These are phyloP conservation scores for Paraglomus occultum DNA, from an alignment of 192 early-diverging fungal genomes.

Conservation along the genomic window DNA sequence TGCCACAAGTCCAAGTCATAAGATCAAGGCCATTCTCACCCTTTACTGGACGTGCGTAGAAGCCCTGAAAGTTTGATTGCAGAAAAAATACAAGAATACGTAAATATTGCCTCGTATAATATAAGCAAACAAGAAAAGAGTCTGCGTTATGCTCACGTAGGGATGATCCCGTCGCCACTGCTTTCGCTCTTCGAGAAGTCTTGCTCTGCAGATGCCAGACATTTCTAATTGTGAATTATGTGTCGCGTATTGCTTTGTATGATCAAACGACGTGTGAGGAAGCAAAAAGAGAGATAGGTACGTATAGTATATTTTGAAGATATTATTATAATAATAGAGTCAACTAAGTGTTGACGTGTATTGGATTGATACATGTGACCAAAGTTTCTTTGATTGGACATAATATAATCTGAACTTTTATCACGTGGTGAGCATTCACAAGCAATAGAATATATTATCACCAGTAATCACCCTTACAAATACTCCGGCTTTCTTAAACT, in stretches of 20 bases:
- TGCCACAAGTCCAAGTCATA: constrained; percentile 71
- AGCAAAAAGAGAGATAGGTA: too few species aligned
- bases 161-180: constrained; percentile 98
- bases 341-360: too few species aligned
- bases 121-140: constrained; percentile 1
- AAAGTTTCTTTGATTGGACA: too few species aligned
- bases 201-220: constrained; percentile 71
- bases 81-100: constrained; percentile 2
- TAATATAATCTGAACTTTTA: too few species aligned
- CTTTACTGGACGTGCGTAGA: constrained; percentile 90
- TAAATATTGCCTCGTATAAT: constrained; percentile 25
- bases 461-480: constrained; percentile 88
- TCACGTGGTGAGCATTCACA: constrained; percentile 53
- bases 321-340: too few species aligned
- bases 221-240: constrained; percentile 28
- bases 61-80: constrained; percentile 71
- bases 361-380: too few species aligned
- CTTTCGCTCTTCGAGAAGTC: constrained; percentile 92
- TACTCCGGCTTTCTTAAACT: constrained; percentile 81
- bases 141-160: constrained; percentile 39
- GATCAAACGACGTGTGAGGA: too few species aligned
- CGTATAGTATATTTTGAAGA: too few species aligned
- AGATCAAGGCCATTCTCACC: constrained; percentile 78
- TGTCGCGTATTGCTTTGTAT: too few species aligned
- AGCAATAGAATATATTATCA: constrained; percentile 88